Evolutionary conservation across 441 rosid genomes (phyloP), one percentile per base, ranked within the genome.

Genomic region (Breynia disticha): DNA sequence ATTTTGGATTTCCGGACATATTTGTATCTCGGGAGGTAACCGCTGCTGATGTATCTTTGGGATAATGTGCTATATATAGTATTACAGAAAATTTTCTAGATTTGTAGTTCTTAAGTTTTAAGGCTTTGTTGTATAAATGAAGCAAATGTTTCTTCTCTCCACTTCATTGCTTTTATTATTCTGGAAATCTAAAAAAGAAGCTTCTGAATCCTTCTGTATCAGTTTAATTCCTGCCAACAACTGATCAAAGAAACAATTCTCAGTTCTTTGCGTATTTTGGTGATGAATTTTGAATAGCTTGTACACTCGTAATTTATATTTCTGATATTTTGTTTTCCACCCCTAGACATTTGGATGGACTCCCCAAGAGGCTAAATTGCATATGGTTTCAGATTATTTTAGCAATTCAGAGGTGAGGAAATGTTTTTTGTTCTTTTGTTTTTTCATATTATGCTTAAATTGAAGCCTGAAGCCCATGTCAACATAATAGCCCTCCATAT

Each of bases 21-120:
- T 93, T 86, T 69, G 75, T 89, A 71, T 89, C 99, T 43, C 87
- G 89, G n/a, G 97, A 93, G 99, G 99, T 93, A 86, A 52, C 28
- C 52, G 9, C 16, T 54, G 16, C 39, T 41, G 37, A 12, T 24
- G 10, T 11, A 28, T 32, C 16, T 51, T 7, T 16, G 43, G 14
- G 12, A 16, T 4, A 16, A 9, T n/a, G 44, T 15, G 13, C 13
- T 3, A 7, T 15, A 41, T 41, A 41, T 11, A 2, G 35, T 28
- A 9, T 28, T 28, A 28, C 1, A 28, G 35, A 28, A 28, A 28
- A 28, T 28, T 28, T 4, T 28, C 35, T 28, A 28, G 8, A 28
- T 28, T 5, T 28, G 4, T 28, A 28, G 7, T 5, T 28, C 35
- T 28, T 9, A 28, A 28, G 35, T 28, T 4, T n/a, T 28, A 15